A percentile compares a stretch with the other conserved stretches of the same genome.
These are phyloP conservation scores for Ophiostoma triangulosporum DNA, from an alignment of 2,329 filamentous ascomycete genomes.

Conservation along the genomic window DNA sequence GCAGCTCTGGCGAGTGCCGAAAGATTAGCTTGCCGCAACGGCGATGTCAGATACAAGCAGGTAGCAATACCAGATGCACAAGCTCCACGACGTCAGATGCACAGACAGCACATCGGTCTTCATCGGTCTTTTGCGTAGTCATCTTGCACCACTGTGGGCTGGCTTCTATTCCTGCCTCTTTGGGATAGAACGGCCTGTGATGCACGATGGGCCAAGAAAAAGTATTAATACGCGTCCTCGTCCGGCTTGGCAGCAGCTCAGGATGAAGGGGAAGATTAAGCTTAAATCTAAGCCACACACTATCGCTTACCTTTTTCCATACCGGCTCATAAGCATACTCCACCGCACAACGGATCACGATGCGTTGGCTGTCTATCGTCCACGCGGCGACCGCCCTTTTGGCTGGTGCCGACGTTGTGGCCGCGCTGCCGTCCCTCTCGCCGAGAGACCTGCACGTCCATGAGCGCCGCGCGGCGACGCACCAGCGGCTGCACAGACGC, in stretches of 20 bases:
- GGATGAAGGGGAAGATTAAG: neutral
- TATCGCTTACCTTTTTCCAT: neutral
- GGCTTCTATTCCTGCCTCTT: neutral
- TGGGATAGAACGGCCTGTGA: too few relatives aligned
- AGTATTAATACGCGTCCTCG: neutral
- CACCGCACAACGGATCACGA: neutral
- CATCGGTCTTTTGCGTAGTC: too few relatives aligned
- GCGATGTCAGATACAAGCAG: too few relatives aligned
- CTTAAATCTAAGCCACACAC: neutral
- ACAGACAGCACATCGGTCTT: too few relatives aligned
- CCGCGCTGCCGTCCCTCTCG: neutral
- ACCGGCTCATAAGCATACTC: too few relatives aligned
- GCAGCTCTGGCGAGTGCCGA: neutral
- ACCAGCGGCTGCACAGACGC: conserved; percentile 10
- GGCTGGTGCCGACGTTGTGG: neutral
- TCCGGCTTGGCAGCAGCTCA: neutral
- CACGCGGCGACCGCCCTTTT: neutral
- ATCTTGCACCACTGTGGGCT: neutral
- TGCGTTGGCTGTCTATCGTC: neutral
- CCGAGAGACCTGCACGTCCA: neutral
- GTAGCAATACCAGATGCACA: neutral
- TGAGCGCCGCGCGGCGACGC: neutral
- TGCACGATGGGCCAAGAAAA: too few relatives aligned
- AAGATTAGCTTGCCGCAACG: too few relatives aligned
- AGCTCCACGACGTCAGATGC: neutral